These are phyloP conservation scores for Microsporum ferrugineum DNA, from an alignment of 2,329 filamentous ascomycete genomes.

Conservation along the genomic window DNA sequence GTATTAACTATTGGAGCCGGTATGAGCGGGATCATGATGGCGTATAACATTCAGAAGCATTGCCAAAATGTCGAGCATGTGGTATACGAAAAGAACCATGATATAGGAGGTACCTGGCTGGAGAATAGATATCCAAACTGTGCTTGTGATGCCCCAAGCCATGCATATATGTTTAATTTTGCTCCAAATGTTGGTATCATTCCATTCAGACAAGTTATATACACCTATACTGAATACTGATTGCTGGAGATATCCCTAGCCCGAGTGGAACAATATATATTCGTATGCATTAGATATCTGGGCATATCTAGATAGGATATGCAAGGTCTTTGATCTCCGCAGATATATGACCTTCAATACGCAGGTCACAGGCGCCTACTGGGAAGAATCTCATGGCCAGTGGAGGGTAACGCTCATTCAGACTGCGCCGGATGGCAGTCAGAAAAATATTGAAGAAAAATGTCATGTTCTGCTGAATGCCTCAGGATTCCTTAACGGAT, in stretches of 20 bases:
- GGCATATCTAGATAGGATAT: slow-evolving; percentile 40
- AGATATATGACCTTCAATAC: slow-evolving; percentile 45
- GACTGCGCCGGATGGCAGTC: slow-evolving; percentile 23
- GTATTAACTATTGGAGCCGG: slow-evolving; percentile 32
- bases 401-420: slow-evolving; percentile 42
- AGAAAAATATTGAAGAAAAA: slow-evolving; percentile 22
- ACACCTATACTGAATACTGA: background rate
- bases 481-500: slow-evolving; percentile 32
- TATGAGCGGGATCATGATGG: slow-evolving; percentile 30
- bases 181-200: slow-evolving; percentile 25
- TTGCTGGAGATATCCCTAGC: slow-evolving; percentile 16
- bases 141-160: slow-evolving; percentile 37
- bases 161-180: slow-evolving; percentile 37
- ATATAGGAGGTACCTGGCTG: slow-evolving; percentile 29
- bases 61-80: slow-evolving; percentile 28
- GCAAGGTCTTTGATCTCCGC: slow-evolving; percentile 38
- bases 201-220: background rate
- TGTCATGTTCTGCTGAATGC: slow-evolving; percentile 30
- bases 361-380: slow-evolving; percentile 37
- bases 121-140: slow-evolving; percentile 30
- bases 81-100: slow-evolving; percentile 26
- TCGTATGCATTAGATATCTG: slow-evolving; percentile 38
- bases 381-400: slow-evolving; percentile 39
- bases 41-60: slow-evolving; percentile 28
- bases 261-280: slow-evolving; percentile 40